Conservation (phyloP, 2,329 filamentous ascomycete genomes). For the Verticillium longisporum region DNA sequence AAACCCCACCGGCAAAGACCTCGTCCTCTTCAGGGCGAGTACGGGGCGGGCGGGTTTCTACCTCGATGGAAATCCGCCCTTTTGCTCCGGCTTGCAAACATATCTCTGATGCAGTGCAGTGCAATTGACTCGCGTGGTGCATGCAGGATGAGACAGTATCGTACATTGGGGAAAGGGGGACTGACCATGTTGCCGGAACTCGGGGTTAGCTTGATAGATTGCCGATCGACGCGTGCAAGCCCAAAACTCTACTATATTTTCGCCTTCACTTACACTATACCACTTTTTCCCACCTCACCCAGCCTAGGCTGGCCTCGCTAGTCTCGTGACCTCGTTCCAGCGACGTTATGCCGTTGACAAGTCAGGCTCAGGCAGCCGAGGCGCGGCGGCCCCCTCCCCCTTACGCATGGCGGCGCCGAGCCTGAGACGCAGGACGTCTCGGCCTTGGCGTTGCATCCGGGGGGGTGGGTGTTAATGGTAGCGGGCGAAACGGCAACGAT, state of each 20-base stretch:
- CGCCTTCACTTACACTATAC: neutral
- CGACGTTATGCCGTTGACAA: no score
- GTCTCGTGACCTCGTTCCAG: neutral
- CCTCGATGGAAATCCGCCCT: slow-evolving; percentile 5
- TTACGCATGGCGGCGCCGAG: neutral
- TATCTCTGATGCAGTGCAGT: neutral
- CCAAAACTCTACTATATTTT: neutral
- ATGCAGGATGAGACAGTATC: neutral
- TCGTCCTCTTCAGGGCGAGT: slow-evolving; percentile 12
- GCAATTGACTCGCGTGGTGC: neutral
- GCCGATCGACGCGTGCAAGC: neutral
- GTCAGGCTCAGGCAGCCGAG: no score
- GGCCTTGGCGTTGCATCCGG: neutral
- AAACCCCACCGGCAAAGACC: slow-evolving; percentile 28
- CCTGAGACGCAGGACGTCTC: neutral
- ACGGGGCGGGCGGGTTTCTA: slow-evolving; percentile 11
- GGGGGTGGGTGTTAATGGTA: no score
- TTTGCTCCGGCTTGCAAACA: slow-evolving; percentile 14
- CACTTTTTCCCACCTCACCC: no score
- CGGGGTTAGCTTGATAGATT: neutral
- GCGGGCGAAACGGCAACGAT: neutral
- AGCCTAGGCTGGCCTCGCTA: no score
- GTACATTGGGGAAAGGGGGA: no score
- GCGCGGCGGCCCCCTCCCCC: neutral
- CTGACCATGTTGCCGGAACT: neutral